Conservation (phyloP, 305 asterid genomes). For the Withania somnifera region DNA sequence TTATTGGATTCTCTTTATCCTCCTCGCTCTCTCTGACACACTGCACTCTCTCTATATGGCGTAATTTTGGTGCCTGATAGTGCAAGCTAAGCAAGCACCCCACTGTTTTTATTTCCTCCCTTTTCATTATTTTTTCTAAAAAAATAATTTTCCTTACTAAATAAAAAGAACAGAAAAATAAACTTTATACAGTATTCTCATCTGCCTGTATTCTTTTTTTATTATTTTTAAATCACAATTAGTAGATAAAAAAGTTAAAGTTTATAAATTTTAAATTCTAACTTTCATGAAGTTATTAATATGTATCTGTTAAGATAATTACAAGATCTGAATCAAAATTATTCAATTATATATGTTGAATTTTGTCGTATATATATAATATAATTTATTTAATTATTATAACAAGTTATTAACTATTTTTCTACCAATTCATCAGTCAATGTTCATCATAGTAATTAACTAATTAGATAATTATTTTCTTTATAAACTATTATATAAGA, state of each 20-base stretch:
- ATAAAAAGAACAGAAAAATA: neutral
- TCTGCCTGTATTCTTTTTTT: conserved; percentile 4
- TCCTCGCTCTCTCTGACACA: conserved; percentile 26
- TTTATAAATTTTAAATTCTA: neutral
- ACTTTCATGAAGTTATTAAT: neutral
- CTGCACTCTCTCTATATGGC: conserved; percentile 24
- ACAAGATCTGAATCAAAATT: neutral
- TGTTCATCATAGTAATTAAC: neutral
- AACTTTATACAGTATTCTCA: conserved; percentile 11
- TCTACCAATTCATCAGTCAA: neutral
- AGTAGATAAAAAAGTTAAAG: neutral
- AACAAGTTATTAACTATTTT: neutral
- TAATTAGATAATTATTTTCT: neutral
- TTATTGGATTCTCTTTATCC: conserved; percentile 7
- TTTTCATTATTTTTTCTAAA: neutral
- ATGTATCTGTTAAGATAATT: neutral
- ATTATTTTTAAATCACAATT: no score
- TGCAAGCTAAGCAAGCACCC: conserved; percentile 51
- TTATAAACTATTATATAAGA: neutral
- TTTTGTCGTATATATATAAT: neutral
- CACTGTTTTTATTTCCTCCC: conserved; percentile 8
- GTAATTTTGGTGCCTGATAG: conserved; percentile 41
- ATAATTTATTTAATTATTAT: neutral
- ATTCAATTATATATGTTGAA: neutral
- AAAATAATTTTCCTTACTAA: neutral